These are phyloP conservation scores for Wickerhamiella vanderwaltii DNA, from an alignment of 805 yeast genomes.

Conservation along the genomic window DNA sequence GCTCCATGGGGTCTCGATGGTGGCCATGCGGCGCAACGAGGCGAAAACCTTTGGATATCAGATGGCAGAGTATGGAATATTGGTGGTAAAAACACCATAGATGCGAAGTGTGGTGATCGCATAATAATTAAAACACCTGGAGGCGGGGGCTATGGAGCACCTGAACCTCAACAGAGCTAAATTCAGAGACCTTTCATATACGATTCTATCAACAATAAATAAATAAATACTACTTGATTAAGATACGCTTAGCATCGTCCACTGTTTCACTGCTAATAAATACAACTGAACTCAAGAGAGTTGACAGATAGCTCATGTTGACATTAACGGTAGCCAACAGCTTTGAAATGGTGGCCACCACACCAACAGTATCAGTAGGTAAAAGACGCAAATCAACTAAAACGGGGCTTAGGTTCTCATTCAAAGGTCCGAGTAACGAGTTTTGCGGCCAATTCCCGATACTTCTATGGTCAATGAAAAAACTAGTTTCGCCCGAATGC, in stretches of 20 bases:
- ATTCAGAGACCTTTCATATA: too few relatives aligned
- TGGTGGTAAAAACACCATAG: slow-evolving; percentile 62
- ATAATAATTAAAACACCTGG: slow-evolving; percentile 67
- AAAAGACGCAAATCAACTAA: slow-evolving; percentile 40
- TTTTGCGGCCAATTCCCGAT: slow-evolving; percentile 34
- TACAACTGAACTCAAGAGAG: slow-evolving; percentile 48
- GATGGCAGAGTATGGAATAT: slow-evolving; percentile 30
- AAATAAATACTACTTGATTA: not conserved
- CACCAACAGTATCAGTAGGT: slow-evolving; percentile 52
- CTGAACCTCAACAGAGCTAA: too few relatives aligned
- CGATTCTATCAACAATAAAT: too few relatives aligned
- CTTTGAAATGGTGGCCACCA: slow-evolving; percentile 53
- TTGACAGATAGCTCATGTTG: slow-evolving; percentile 48
- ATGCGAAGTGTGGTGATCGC: slow-evolving; percentile 49
- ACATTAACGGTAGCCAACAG: slow-evolving; percentile 31
- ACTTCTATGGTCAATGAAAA: slow-evolving; percentile 21
- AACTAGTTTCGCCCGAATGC: slow-evolving; percentile 26
- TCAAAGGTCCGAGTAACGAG: slow-evolving; percentile 43
- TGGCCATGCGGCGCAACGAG: slow-evolving; percentile 65
- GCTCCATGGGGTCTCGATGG: slow-evolving; percentile 84
- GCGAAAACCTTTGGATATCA: slow-evolving; percentile 40
- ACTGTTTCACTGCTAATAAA: slow-evolving; percentile 34
- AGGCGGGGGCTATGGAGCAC: slow-evolving; percentile 72
- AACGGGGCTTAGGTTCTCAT: slow-evolving; percentile 46
- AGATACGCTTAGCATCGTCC: not conserved